Base-by-base conservation (phyloP, 768 basidiomycete species). In the Pleurotus salmoneostramineus region DNA sequence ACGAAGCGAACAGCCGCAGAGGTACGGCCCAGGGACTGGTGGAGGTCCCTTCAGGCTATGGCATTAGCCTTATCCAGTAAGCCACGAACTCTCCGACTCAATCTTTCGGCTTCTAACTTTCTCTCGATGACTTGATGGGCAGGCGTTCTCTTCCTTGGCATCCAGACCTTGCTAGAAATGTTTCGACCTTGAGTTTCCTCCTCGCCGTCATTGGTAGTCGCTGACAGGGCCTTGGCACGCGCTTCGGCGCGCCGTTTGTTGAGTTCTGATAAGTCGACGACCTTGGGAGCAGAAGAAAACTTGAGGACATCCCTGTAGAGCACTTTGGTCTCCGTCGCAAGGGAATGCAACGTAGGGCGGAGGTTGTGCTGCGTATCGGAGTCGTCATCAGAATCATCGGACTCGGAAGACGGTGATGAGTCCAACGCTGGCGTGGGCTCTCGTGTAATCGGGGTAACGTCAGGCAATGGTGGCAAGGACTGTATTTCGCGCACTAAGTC, bases 281-380 rank as follows among this genome's bases (percentile, higher is more conserved):
- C 87, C 4, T 83, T 81, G 0, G 92, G 89, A 2, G 86, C 84
- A 0, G 93, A 85, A 1, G 94, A 91, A 70, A 90, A 92, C 62
- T 81, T 80, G 64, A 95, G 87, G 6, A 98, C 89, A 61, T 96
- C 91, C n/a, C 89, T 83, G 66, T 92, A 95, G 15, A 99, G 77
- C 43, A 88, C 69, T 70, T 91, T 96, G 1, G 91, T 89, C 69
- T 97, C 93, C 0, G 86, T 89, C 1, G 86, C 75, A 45, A 98
- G 77, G 0, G 89, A 80, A 40, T 84, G 84, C 12, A 91, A 67
- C 2, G 84, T 85, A 3, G 70, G 77, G 31, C 79, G 82, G 15
- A 78, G 67, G 2, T 66, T 63, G 15, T 31, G 36, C 8, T 34
- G 32, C 34, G 15, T 12, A 35, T 45, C 48, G n/a, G 66, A 63